Base-by-base conservation (phyloP, 164 flowering plant species). In the Hamamelis virginiana region DNA sequence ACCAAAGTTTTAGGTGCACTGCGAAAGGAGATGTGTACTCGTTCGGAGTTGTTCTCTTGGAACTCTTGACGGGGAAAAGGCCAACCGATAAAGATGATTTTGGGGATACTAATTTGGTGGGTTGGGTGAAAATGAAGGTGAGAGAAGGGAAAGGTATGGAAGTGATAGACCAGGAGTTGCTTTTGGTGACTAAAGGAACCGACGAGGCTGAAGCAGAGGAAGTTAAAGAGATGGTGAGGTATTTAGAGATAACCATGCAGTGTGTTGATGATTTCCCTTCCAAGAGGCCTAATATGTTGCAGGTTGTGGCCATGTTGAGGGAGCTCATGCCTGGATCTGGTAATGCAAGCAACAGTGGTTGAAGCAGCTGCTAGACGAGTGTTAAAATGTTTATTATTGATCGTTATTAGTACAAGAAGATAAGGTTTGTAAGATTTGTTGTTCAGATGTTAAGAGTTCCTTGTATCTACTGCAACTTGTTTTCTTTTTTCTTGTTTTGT, bases 211-310 rank as follows among this genome's bases (percentile, higher is more conserved):
- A 77, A 47, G 85, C 74, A 1, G 83, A 74, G 51, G 81, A 84
- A 61, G 81, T 84, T 38, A 83, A 78, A 57, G 94, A 94, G 78
- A 88, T 91, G 92, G 76, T 83, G 50, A 79, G 83, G 73, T 90
- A 84, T 38, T 68, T 94, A 72, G 91, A 90, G 59, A 84, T 91
- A 57, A 80, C 88, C 1, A 59, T 91, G 79, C 86, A 78, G 52
- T 91, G 97, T 75, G 94, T 94, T 1, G 94, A 94, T 33, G 98
- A 94, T 57, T 88, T 89, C 61, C 97, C 98, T 14, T 89, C 96
- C 9, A 88, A 72, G 73, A 77, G 98, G 88, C 97, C 96, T 15
- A 94, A 74, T 65, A 94, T 91, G 97, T 69, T 91, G 80, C 91
- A 91, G 77, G 96, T 79, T 15, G 94, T 94, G 25, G 86, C 96